Evolutionary conservation across 805 yeast genomes (phyloP).

Genomic region (Yarrowia sp.): DNA sequence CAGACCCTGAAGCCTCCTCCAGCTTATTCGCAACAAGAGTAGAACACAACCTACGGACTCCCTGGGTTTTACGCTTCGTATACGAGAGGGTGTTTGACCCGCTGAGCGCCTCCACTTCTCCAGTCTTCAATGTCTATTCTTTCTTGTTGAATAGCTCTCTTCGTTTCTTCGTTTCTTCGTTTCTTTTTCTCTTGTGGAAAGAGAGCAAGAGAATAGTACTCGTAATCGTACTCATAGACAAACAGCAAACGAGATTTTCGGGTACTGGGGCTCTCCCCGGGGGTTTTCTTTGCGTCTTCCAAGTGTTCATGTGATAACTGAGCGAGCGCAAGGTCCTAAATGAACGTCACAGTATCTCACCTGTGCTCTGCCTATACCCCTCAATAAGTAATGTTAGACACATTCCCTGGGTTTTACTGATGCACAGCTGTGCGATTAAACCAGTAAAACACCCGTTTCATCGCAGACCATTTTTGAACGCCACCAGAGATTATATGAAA

Average conservation of each 20-base stretch:
- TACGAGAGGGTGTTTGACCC: background rate
- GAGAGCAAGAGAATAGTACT: background rate
- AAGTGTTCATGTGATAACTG: too few relatives aligned
- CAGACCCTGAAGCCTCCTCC: background rate
- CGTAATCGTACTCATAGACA: background rate
- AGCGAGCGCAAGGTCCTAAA: too few relatives aligned
- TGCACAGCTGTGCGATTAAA: too few relatives aligned
- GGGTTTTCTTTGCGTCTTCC: too few relatives aligned
- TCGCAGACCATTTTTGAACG: background rate
- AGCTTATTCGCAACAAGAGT: background rate
- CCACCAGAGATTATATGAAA: background rate
- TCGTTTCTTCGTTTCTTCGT: too few relatives aligned
- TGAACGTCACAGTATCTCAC: too few relatives aligned
- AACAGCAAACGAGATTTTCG: background rate
- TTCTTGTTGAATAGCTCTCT: too few relatives aligned
- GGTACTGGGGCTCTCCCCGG: background rate
- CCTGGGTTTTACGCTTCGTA: constrained; percentile 1
- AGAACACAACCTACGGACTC: background rate
- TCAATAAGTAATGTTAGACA: too few relatives aligned
- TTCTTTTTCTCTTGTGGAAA: background rate
- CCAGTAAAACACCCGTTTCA: background rate
- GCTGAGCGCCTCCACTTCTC: background rate
- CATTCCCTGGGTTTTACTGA: too few relatives aligned
- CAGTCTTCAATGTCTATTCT: too few relatives aligned
- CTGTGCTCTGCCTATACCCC: too few relatives aligned